Evolutionary conservation across 352 stramenopile species (phyloP), one percentile per base, ranked within the genome.

Genomic region (Globisporangium camurandrum): DNA sequence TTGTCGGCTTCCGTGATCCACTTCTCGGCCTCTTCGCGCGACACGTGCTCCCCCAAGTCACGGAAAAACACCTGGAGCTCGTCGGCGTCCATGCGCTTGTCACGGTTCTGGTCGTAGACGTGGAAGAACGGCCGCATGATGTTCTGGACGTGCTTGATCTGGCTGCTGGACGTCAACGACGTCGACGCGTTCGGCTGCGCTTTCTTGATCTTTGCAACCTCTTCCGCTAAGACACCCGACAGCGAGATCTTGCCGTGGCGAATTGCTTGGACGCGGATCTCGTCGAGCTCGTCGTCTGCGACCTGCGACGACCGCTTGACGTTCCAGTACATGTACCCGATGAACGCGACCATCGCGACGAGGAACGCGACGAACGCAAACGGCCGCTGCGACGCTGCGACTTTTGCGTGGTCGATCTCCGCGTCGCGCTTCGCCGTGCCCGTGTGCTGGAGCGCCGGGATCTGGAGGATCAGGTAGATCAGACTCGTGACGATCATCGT

Each of bases 391-490:
- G 74, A 74, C 31, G 71, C 68, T 23, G 88, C 88, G 44, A 98
- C 69, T 30, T 67, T 43, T 2, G 34, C 56, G 31, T 82, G 75
- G 56, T 95, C 83, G 16, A 81, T 71, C 34, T 75, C 56, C n/a
- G 77, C 67, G 39, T 91, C 75, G 46, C 85, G 67, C 11, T 45
- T 43, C 22, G 51, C 50, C 20, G 75, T 89, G 26, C 80, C 80
- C 17, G 96, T 88, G 74, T 95, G 97, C 46, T 82, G 78, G 11
- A 96, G 78, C 20, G 93, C 93, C 1, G 90, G 92, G 37, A 97
- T 62, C 66, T 98, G 92, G 54, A 98, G 90, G 36, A 98, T 87
- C 42, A 99, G 75, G 65, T 98, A 99, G 57, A 96, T 95, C 52
- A 97, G 61, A 22, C 86, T 86, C 23, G 94, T 98, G 42, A 88